phyloP scores from a whole-genome alignment of 176 grass and related monocot genomes.

The Phragmites australis region DNA sequence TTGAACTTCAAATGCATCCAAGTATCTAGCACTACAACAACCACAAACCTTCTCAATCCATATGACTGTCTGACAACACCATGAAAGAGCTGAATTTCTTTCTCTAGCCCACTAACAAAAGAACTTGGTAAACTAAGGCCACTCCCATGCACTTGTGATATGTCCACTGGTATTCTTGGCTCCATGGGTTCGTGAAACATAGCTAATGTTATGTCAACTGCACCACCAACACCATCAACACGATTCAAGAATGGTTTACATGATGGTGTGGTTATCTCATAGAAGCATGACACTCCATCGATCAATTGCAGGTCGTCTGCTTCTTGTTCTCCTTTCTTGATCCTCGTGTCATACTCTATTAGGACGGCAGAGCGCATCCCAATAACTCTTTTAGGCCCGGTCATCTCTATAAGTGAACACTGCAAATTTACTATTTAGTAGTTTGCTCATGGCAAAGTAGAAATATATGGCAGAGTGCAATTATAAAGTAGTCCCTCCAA shows the following conservation, averaged over 20 bases:
- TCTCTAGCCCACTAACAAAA: not conserved
- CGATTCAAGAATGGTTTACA: not conserved
- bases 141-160: not conserved
- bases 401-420: conserved; percentile 9
- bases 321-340: not conserved
- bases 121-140: not conserved
- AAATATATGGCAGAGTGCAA: too few relatives aligned
- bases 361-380: not conserved
- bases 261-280: not conserved
- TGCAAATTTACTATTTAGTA: not conserved
- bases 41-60: too few relatives aligned
- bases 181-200: not conserved
- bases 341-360: conserved; percentile 1
- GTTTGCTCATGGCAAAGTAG: not conserved
- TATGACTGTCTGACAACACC: too few relatives aligned
- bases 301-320: not conserved
- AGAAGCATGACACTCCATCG: not conserved
- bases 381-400: not conserved
- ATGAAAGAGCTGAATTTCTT: conserved; percentile 4
- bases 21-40: too few relatives aligned
- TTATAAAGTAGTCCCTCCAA: too few relatives aligned
- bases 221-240: not conserved
- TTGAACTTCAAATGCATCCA: too few relatives aligned
- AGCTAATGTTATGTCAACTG: conserved; percentile 8
- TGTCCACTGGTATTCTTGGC: not conserved